Evolutionary conservation across 1,139 yeast genomes (phyloP).

Genomic region (Saccharomyces hybrid): DNA sequence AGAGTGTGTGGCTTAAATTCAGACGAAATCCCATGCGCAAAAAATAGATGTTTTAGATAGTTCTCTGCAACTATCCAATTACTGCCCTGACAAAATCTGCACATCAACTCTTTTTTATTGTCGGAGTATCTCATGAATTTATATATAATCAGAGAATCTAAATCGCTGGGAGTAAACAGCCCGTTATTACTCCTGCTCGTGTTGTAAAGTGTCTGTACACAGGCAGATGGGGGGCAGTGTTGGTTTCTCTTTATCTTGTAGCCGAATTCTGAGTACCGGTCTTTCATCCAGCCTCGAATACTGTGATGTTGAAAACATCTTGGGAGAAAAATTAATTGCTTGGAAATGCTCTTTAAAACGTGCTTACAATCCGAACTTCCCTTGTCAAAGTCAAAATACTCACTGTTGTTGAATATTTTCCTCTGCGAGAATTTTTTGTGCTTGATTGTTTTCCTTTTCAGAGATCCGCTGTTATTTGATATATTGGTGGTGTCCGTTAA

Average conservation of each 20-base stretch:
- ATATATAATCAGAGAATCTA: constrained; percentile 8
- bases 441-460: neutral
- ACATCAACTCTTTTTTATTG: constrained; percentile 10
- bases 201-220: neutral
- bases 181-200: neutral
- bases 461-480: neutral
- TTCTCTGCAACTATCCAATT: constrained; percentile 14
- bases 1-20: constrained; percentile 2
- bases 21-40: constrained; percentile 20
- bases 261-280: constrained; percentile 7
- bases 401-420: neutral
- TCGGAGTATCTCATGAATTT: constrained; percentile 11
- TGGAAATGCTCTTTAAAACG: neutral
- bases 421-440: neutral
- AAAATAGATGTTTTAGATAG: constrained; percentile 17
- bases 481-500: neutral
- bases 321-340: constrained; percentile 9
- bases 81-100: constrained; percentile 18
- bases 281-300: constrained; percentile 10
- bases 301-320: constrained; percentile 17
- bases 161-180: neutral
- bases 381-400: neutral
- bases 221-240: constrained; percentile 15
- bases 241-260: constrained; percentile 13
- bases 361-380: constrained; percentile 10